Base-by-base conservation (phyloP, 352 stramenopile species). In the Discostella stelligera region DNA sequence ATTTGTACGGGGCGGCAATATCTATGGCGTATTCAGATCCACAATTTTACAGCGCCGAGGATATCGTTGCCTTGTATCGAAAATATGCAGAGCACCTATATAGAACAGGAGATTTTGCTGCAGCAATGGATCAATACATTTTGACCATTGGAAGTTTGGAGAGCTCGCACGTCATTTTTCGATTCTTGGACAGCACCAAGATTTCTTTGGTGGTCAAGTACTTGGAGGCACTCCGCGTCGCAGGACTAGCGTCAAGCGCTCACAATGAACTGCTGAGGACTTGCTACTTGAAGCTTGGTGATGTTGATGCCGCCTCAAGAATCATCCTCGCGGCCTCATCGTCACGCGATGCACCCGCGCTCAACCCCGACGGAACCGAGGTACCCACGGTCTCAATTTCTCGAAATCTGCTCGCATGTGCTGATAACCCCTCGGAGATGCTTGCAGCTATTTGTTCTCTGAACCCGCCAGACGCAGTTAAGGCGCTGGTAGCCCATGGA, bases 31-130 rank as follows among this genome's bases (percentile, higher is more conserved):
- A 89, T 62, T 83, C 83, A 0, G 91, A 96, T 69, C 97, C 98
- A 71, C 56, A 69, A 65, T 89, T 83, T 37, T 90, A 85, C 77
- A 90, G 97, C 62, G 91, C 97, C 25, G 94, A 95, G 63, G 97
- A 96, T 68, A 98, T 99, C 70, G 97, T 98, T 79, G 93, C 96
- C 37, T 97, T 99, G 30, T 95, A 94, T 71, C 71, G 86, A 65
- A 71, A 74, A 44, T 98, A 99, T 82, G 97, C 96, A 52, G 97
- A 99, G 78, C 96, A 99, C 78, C 85, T 99, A 46, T 99, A 99
- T 85, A 88, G 97, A 66, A 98, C 98, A 77, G 95, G 96, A 44
- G 96, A 98, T 69, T 99, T 95, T 65, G 94, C 96, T 60, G 95
- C 94, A 18, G 96, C 96, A 5, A 90, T 99, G 74, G 91, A 96